Percentiles rank a stretch among this genome's conserved stretches.
Evolutionary conservation across 306 rosid species (phyloP).

Genomic region (Castanospermum australe): DNA sequence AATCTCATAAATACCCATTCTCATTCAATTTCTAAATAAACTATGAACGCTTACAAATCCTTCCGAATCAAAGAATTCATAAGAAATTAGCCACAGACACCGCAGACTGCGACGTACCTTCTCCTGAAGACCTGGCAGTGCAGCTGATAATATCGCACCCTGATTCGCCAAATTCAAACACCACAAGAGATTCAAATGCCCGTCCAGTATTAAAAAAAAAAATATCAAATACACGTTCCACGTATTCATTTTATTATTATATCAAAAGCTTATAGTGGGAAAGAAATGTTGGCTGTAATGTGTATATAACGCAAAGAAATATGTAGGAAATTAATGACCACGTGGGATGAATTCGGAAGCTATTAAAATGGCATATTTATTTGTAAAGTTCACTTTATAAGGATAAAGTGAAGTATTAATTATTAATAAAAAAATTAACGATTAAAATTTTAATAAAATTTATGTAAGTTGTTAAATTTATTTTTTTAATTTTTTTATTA

Average conservation of each 20-base stretch:
- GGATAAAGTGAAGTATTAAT: too few species aligned
- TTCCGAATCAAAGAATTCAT: background rate
- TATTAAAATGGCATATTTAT: background rate
- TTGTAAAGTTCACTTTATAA: too few species aligned
- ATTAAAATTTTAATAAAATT: too few species aligned
- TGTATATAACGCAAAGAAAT: background rate
- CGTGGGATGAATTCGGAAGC: background rate
- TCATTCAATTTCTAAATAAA: background rate
- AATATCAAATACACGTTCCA: background rate
- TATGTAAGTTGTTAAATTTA: too few species aligned
- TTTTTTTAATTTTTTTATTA: too few species aligned
- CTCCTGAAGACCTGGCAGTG: slow-evolving; percentile 70
- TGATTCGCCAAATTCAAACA: slow-evolving; percentile 24
- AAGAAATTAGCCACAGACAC: background rate
- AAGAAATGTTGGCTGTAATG: too few species aligned
- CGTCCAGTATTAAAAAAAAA: background rate
- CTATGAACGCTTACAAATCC: background rate
- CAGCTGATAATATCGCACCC: slow-evolving; percentile 83
- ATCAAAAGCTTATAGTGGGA: too few species aligned
- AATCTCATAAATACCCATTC: background rate
- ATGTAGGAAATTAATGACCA: background rate
- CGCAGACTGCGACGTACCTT: slow-evolving; percentile 40
- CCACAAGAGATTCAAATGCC: background rate
- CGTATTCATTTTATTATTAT: background rate
- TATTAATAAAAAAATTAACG: too few species aligned